These are phyloP conservation scores for Colletotrichum sp. DNA, from an alignment of 2,329 filamentous ascomycete genomes.

Conservation along the genomic window DNA sequence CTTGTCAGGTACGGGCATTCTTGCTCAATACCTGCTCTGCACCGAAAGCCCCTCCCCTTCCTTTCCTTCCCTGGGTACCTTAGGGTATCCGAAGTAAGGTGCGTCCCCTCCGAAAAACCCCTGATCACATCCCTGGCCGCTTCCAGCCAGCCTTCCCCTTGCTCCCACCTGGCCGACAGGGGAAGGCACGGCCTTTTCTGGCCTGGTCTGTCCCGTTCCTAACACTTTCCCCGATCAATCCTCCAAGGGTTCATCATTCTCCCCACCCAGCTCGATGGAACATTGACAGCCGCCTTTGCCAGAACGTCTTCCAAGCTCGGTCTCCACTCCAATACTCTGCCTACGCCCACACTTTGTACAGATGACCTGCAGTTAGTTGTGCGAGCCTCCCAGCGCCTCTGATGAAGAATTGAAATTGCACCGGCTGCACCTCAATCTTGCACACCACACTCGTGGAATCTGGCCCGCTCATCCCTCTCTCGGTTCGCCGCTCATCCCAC, in stretches of 20 bases:
- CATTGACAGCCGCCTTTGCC: constrained; percentile 17
- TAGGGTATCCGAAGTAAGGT: neutral
- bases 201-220: constrained; percentile 10
- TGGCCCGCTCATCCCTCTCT: neutral
- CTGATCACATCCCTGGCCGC: neutral
- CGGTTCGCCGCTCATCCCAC: neutral
- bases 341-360: neutral
- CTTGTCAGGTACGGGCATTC: neutral
- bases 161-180: constrained; percentile 15
- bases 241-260: constrained; percentile 16
- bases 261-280: constrained; percentile 1
- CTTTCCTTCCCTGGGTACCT: neutral
- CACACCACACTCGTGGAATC: neutral
- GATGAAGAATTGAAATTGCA: constrained; percentile 15
- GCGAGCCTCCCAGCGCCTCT: neutral
- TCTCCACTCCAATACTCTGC: neutral
- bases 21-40: neutral
- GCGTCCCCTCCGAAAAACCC: neutral
- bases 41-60: neutral
- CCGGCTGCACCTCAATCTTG: constrained; percentile 8
- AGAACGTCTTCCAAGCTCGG: neutral
- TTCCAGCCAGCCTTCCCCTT: constrained; percentile 17
- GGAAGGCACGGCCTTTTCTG: constrained; percentile 3
- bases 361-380: neutral
- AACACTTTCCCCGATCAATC: constrained; percentile 11